These are phyloP conservation scores for Colletotrichum phormii DNA, from an alignment of 2,329 filamentous ascomycete genomes.

Conservation along the genomic window DNA sequence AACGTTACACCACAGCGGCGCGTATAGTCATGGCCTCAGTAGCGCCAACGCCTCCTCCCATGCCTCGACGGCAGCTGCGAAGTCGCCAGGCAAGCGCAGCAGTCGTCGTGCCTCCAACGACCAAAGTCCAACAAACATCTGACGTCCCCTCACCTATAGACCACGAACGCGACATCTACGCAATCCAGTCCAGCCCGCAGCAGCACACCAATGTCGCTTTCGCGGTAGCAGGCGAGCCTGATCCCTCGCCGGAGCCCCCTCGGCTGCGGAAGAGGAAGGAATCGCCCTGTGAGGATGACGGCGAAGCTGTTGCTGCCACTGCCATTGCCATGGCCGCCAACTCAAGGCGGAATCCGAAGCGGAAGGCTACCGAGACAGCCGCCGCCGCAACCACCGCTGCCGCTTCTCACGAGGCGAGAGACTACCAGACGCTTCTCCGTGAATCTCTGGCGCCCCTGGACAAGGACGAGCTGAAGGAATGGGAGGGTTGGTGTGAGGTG, in stretches of 20 bases:
- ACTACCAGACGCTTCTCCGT: conserved; percentile 56
- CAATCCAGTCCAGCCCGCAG: neutral
- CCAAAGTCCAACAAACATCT: neutral
- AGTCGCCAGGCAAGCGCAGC: conserved; percentile 14
- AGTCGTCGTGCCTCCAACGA: neutral
- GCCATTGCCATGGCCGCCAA: conserved; percentile 20
- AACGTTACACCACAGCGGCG: neutral
- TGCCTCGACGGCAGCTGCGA: conserved; percentile 10
- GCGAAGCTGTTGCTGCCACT: neutral
- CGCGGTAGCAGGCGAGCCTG: neutral
- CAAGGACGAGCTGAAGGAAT: conserved; percentile 66
- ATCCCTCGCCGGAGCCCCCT: neutral
- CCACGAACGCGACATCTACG: neutral
- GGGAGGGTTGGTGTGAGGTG: conserved; percentile 83
- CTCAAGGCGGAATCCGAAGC: conserved; percentile 55
- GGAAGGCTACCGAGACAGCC: conserved; percentile 54
- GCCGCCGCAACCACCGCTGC: conserved; percentile 31
- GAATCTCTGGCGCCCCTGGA: conserved; percentile 60
- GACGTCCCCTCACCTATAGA: neutral
- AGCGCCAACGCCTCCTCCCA: neutral
- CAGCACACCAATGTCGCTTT: neutral
- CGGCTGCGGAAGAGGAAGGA: conserved; percentile 23
- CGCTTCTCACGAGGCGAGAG: conserved; percentile 6
- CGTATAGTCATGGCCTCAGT: neutral
- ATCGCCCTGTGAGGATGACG: conserved; percentile 10